These are phyloP conservation scores for Musa beccarii DNA, from an alignment of 176 grass and related monocot genomes.

Conservation along the genomic window DNA sequence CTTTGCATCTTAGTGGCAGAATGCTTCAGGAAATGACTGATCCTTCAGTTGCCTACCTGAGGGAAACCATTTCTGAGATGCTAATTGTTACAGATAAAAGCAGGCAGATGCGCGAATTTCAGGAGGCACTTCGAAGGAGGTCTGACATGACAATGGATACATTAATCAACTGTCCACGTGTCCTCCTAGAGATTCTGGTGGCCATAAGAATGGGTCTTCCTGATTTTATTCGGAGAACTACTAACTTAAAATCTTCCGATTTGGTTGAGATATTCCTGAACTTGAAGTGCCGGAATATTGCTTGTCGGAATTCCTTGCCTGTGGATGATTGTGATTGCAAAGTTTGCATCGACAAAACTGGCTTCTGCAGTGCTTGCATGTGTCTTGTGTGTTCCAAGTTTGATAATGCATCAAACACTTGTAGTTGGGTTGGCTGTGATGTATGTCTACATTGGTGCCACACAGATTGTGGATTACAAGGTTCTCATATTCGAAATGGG, in stretches of 20 bases:
- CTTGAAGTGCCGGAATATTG: slow-evolving; percentile 68
- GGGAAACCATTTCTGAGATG: slow-evolving; percentile 81
- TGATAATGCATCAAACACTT: slow-evolving; percentile 83
- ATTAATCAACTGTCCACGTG: slow-evolving; percentile 42
- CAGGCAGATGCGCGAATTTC: slow-evolving; percentile 43
- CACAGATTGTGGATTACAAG: slow-evolving; percentile 63
- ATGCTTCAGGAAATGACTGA: slow-evolving; percentile 98
- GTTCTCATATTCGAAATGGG: slow-evolving; percentile 61
- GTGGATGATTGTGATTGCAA: slow-evolving; percentile 84
- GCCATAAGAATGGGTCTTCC: slow-evolving; percentile 66
- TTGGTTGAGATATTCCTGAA: slow-evolving; percentile 79
- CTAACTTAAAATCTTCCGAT: slow-evolving; percentile 44
- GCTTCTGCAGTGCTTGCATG: slow-evolving; percentile 90
- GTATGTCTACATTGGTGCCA: slow-evolving; percentile 97
- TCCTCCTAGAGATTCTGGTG: slow-evolving; percentile 76
- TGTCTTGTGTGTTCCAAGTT: slow-evolving; percentile 81
- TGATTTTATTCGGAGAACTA: slow-evolving; percentile 56
- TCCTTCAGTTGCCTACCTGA: slow-evolving; percentile 72
- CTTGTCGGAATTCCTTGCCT: slow-evolving; percentile 60
- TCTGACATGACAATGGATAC: slow-evolving; percentile 54
- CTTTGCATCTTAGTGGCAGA: slow-evolving; percentile 63
- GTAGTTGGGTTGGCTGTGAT: slow-evolving; percentile 95
- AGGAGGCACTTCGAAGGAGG: slow-evolving; percentile 66
- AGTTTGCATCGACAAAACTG: slow-evolving; percentile 46
- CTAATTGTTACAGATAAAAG: slow-evolving; percentile 57